These are phyloP conservation scores for Phytophthora idaei DNA, from an alignment of 352 stramenopile genomes.

Conservation along the genomic window DNA sequence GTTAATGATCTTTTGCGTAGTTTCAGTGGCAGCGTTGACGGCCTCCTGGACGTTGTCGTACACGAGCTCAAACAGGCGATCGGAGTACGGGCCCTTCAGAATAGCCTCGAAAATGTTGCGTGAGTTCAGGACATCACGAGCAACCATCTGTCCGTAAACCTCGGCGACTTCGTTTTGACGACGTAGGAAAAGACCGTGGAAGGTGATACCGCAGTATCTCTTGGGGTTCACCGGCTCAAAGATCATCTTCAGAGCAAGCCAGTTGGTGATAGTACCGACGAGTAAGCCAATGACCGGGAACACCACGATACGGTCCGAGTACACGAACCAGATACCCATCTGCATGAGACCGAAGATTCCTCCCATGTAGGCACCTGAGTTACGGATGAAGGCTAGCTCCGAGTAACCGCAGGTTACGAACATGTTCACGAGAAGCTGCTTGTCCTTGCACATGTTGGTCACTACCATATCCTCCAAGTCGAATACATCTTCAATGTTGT, in stretches of 20 bases:
- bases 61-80: conserved; percentile 87
- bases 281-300: conserved; percentile 94
- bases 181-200: conserved; percentile 95
- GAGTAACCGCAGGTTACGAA: conserved; percentile 93
- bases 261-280: conserved; percentile 98
- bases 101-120: conserved; percentile 91
- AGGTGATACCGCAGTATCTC: conserved; percentile 87
- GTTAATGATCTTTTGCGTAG: conserved; percentile 87
- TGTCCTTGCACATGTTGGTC: conserved; percentile 93
- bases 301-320: conserved; percentile 79
- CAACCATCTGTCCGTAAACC: conserved; percentile 88
- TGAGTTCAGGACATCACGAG: conserved; percentile 85
- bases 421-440: conserved; percentile 96
- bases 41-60: conserved; percentile 89
- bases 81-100: conserved; percentile 86
- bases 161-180: conserved; percentile 92
- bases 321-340: conserved; percentile 90
- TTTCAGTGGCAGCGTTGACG: conserved; percentile 76
- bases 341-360: conserved; percentile 89
- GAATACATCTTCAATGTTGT: conserved; percentile 96
- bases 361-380: conserved; percentile 91
- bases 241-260: conserved; percentile 94
- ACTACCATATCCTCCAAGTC: conserved; percentile 97
- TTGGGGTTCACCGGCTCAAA: conserved; percentile 91
- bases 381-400: conserved; percentile 92